These are phyloP conservation scores for Cytauxzoon felis DNA, from an alignment of 169 alveolate species.

Conservation along the genomic window DNA sequence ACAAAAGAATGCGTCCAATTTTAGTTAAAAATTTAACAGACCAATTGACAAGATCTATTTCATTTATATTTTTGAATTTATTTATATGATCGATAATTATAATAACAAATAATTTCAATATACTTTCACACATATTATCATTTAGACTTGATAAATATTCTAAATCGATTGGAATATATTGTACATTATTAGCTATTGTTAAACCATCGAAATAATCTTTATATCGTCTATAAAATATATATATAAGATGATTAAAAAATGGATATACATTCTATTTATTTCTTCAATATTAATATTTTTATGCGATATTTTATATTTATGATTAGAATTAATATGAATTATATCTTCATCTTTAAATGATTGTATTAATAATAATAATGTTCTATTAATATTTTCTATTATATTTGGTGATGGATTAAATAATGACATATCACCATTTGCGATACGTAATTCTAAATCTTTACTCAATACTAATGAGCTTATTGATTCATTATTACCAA, in stretches of 20 bases:
- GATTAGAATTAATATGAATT: background rate
- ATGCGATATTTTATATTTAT: background rate
- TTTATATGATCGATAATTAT: slow-evolving; percentile 43
- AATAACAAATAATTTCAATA: slow-evolving; percentile 37
- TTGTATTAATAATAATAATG: slow-evolving; percentile 23
- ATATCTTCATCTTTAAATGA: background rate
- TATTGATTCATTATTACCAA: slow-evolving; percentile 10
- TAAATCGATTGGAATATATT: slow-evolving; percentile 48
- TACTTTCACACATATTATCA: slow-evolving; percentile 27
- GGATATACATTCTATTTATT: background rate
- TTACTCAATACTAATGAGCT: slow-evolving; percentile 20
- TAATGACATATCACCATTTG: slow-evolving; percentile 31
- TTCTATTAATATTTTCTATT: slow-evolving; percentile 14
- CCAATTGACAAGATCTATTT: slow-evolving; percentile 42
- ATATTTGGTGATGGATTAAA: slow-evolving; percentile 18
- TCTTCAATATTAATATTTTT: background rate
- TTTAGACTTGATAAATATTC: slow-evolving; percentile 32
- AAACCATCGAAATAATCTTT: slow-evolving; percentile 46
- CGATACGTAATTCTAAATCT: slow-evolving; percentile 34
- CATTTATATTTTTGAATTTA: slow-evolving; percentile 3
- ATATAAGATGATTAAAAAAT: background rate
- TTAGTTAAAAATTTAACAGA: slow-evolving; percentile 26
- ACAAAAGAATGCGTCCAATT: slow-evolving; percentile 48
- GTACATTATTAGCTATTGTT: slow-evolving; percentile 51
- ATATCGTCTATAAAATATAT: slow-evolving; percentile 33